phyloP scores from a whole-genome alignment of 495 filamentous ascomycete genomes.

The Hypomontagnella submonticulosa region DNA sequence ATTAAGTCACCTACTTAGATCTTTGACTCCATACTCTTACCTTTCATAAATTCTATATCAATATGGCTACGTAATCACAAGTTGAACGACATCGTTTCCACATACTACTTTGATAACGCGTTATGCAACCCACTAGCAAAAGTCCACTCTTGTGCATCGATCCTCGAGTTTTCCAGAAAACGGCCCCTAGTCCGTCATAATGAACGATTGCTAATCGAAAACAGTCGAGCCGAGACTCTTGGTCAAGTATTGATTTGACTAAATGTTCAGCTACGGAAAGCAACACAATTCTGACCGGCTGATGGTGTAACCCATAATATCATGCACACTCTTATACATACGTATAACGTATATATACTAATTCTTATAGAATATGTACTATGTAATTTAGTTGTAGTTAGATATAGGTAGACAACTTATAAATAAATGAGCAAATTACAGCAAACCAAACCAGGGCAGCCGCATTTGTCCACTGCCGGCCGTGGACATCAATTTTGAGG shows the following conservation, averaged over 20 bases:
- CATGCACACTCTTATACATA: not conserved
- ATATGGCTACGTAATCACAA: conserved; percentile 25
- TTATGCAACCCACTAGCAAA: conserved; percentile 30
- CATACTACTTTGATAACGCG: not conserved
- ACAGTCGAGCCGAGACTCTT: conserved; percentile 13
- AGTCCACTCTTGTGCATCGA: conserved; percentile 34
- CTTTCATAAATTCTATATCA: not conserved
- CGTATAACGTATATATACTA: not conserved
- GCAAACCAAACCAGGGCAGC: conserved; percentile 23
- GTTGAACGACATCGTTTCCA: conserved; percentile 14
- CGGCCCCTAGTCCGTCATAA: conserved; percentile 15
- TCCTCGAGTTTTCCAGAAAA: conserved; percentile 44
- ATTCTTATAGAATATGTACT: not conserved
- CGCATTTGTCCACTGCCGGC: conserved; percentile 29
- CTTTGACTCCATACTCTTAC: not conserved
- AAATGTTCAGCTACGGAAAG: conserved; percentile 8
- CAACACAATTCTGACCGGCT: conserved; percentile 1
- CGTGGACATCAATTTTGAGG: conserved; percentile 11
- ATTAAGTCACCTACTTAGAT: not conserved
- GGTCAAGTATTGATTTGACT: not conserved
- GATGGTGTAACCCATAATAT: conserved; percentile 17
- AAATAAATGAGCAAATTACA: not conserved
- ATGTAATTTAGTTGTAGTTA: not conserved
- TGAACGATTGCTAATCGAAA: not conserved
- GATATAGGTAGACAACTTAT: not conserved